Evolutionary conservation across 306 rosid genomes (phyloP).

Genomic region (Cicer cuneatum): DNA sequence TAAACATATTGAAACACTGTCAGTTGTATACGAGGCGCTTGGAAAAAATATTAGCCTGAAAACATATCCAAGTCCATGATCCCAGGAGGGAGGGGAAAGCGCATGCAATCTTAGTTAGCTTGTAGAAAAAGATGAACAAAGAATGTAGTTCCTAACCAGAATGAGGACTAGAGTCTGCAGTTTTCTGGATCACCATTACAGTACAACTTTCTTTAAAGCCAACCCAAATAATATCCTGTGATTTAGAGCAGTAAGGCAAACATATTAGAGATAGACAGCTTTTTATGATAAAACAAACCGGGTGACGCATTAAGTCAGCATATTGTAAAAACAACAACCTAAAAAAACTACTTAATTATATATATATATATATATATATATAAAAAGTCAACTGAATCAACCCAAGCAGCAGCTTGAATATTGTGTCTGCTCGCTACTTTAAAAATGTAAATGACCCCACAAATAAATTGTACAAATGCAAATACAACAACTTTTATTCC

Average conservation of each 20-base stretch:
- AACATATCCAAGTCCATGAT: slow-evolving; percentile 18
- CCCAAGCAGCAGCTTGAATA: background rate
- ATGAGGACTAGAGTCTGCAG: slow-evolving; percentile 67
- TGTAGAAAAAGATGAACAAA: background rate
- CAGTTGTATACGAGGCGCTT: slow-evolving; percentile 5
- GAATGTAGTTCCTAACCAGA: slow-evolving; percentile 59
- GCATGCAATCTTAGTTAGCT: background rate
- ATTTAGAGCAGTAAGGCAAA: slow-evolving; percentile 29
- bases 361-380: too few relatives aligned
- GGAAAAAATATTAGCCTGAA: background rate
- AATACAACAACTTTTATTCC: slow-evolving; percentile 20
- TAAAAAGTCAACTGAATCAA: background rate
- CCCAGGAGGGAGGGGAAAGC: background rate
- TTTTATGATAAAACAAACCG: background rate
- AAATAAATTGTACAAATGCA: slow-evolving; percentile 3
- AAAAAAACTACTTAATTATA: slow-evolving; percentile 4
- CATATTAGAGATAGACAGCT: background rate
- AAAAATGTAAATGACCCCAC: background rate
- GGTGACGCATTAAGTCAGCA: slow-evolving; percentile 7
- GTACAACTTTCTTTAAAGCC: slow-evolving; percentile 73
- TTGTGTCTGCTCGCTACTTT: background rate
- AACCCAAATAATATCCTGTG: slow-evolving; percentile 69
- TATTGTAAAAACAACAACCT: slow-evolving; percentile 17
- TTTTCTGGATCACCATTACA: slow-evolving; percentile 76
- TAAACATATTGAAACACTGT: slow-evolving; percentile 16